Evolutionary conservation across 2,329 filamentous ascomycete species (phyloP).

Genomic region (Exophiala bonariae): DNA sequence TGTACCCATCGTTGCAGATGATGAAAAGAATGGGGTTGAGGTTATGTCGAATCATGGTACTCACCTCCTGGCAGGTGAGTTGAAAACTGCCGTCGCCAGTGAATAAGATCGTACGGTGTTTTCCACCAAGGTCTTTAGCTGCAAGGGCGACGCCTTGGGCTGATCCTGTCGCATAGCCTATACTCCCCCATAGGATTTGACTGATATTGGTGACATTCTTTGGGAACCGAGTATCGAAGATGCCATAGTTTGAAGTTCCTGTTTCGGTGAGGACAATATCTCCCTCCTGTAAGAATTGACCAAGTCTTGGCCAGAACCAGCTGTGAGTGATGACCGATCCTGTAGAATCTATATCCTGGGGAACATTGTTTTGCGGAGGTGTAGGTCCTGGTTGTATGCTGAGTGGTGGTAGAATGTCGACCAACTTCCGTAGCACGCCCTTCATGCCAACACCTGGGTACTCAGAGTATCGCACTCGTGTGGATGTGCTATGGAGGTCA

Average conservation of each 20-base stretch:
- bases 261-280: constrained; percentile 63
- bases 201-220: constrained; percentile 49
- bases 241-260: constrained; percentile 60
- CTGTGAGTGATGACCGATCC: constrained; percentile 53
- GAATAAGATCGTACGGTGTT: constrained; percentile 58
- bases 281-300: constrained; percentile 51
- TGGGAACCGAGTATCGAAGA: constrained; percentile 53
- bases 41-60: constrained; percentile 59
- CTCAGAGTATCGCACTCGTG: constrained; percentile 73
- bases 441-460: constrained; percentile 79
- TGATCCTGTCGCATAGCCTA: constrained; percentile 61
- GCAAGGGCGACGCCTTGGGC: constrained; percentile 59
- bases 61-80: constrained; percentile 66
- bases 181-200: constrained; percentile 59
- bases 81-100: constrained; percentile 65
- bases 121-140: constrained; percentile 53
- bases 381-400: constrained; percentile 55
- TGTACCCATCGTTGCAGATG: constrained; percentile 62
- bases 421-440: constrained; percentile 71
- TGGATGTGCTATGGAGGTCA: constrained; percentile 75
- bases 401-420: constrained; percentile 58
- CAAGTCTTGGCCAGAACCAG: constrained; percentile 61
- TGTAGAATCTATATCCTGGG: constrained; percentile 28
- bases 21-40: constrained; percentile 54
- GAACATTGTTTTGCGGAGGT: constrained; percentile 59